These are phyloP conservation scores for Boletus pseudo-olivaceus DNA, from an alignment of 768 basidiomycete species.

Conservation along the genomic window DNA sequence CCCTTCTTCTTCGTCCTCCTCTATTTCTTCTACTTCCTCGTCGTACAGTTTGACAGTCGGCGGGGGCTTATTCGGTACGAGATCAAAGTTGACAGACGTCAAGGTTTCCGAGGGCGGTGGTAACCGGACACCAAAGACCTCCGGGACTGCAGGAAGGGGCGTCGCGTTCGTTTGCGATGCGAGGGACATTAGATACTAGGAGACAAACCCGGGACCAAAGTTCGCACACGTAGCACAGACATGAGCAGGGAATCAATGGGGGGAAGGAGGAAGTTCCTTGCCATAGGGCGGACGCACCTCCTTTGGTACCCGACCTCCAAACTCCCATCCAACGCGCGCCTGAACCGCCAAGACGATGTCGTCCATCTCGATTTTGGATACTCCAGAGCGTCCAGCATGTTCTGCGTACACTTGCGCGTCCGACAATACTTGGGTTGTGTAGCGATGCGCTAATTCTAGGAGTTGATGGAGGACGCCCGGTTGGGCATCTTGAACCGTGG, in stretches of 20 bases:
- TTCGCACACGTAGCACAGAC: not conserved
- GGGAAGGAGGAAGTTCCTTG: no score
- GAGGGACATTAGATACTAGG: constrained; percentile 71
- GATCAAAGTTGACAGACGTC: constrained; percentile 80
- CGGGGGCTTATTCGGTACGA: constrained; percentile 81
- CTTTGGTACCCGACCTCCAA: constrained; percentile 84
- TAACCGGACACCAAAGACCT: constrained; percentile 84
- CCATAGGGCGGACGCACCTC: constrained; percentile 51
- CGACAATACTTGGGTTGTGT: constrained; percentile 77
- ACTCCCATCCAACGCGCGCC: constrained; percentile 90
- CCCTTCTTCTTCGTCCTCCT: constrained; percentile 38
- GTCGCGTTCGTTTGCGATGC: constrained; percentile 80
- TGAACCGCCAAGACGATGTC: constrained; percentile 80
- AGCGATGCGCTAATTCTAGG: constrained; percentile 82
- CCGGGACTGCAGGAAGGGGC: constrained; percentile 80
- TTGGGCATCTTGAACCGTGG: constrained; percentile 81
- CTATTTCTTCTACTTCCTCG: constrained; percentile 79
- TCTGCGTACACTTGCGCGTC: constrained; percentile 88
- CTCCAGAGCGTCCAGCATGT: constrained; percentile 69
- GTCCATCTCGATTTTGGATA: constrained; percentile 71
- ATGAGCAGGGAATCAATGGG: not conserved
- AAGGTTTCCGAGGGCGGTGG: constrained; percentile 67
- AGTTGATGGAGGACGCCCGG: constrained; percentile 85
- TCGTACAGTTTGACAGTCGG: constrained; percentile 73
- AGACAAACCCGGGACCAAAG: not conserved